Base-by-base conservation (phyloP, 345 rosid species). In the Gossypium herbaceum region DNA sequence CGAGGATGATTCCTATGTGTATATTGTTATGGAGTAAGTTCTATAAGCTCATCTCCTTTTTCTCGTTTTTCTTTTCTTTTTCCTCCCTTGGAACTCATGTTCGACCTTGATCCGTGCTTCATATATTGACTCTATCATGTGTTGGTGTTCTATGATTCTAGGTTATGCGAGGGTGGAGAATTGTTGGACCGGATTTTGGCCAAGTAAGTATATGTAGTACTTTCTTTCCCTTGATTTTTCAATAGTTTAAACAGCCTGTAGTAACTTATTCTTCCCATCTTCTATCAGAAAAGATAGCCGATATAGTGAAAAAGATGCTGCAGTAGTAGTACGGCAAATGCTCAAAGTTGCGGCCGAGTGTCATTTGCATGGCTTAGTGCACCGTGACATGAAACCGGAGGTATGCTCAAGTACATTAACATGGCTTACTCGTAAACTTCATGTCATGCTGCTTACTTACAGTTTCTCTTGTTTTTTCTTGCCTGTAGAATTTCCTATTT, bases 321-420 rank as follows among this genome's bases (percentile, higher is more conserved):
- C 98, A 27, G 92, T 91, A 56, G 85, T 93, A 75, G 98, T 91
- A 61, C 79, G 97, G 50, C 98, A 93, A 79, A 93, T 93, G 92
- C 92, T 88, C 44, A 88, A 84, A 84, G 92, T 88, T 71, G 97
- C 97, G 13, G 99, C 98, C 56, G 92, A 95, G 75, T 95, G 99
- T 80, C 99, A 95, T 83, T 81, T 95, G 67, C 91, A 84, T 77
- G 98, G 99, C 73, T 79, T 93, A 78, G 97, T 95, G 75, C 99
- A 95, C 76, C 90, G 98, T 11, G 99, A 96, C 81, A 87, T 96
- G 99, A 96, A 93, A 80, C 99, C 98, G 16, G 99, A 96, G 97
- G 99, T 96, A 85, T 74, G 60, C 13, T 67, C 17, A 69, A 68
- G 71, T 78, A 25, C 48, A 85, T 56, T 45, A 17, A 34, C 63